Evolutionary conservation across 129 eudicot species (phyloP).

Genomic region (Sambucus nigra): DNA sequence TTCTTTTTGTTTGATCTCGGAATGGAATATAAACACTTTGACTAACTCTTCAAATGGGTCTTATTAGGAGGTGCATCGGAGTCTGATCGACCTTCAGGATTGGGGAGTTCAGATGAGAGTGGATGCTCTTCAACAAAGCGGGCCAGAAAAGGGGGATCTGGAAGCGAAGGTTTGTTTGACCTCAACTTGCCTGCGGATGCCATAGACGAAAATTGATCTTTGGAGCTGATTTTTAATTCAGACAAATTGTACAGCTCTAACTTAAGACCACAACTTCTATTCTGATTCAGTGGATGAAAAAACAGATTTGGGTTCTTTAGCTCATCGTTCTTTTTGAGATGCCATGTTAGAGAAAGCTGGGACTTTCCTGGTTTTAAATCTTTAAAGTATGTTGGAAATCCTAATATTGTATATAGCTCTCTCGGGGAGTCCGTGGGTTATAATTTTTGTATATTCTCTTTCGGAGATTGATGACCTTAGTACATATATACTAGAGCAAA

Average conservation of each 20-base stretch:
- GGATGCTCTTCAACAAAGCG: slow-evolving; percentile 48
- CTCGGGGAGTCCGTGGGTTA: neutral
- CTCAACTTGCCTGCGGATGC: slow-evolving; percentile 73
- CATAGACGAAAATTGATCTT: slow-evolving; percentile 24
- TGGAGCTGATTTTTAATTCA: neutral
- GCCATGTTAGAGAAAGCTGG: neutral
- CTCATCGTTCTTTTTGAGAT: neutral
- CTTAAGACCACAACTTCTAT: neutral
- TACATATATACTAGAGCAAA: neutral
- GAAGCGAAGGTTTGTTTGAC: slow-evolving; percentile 44
- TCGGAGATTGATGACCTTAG: neutral
- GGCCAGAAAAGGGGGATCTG: slow-evolving; percentile 32
- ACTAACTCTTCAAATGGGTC: neutral
- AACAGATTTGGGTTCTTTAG: neutral
- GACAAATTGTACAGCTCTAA: slow-evolving; percentile 6
- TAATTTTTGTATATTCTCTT: slow-evolving; percentile 9
- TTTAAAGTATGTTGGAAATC: neutral
- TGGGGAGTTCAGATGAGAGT: slow-evolving; percentile 54
- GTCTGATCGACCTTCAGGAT: slow-evolving; percentile 48
- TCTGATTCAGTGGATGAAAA: slow-evolving; percentile 4
- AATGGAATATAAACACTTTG: neutral
- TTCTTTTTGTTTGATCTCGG: neutral
- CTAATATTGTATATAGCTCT: slow-evolving; percentile 4
- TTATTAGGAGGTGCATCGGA: slow-evolving; percentile 28
- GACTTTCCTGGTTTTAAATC: neutral